Evolutionary conservation across 306 rosid species (phyloP).

Genomic region (Coriaria nepalensis): DNA sequence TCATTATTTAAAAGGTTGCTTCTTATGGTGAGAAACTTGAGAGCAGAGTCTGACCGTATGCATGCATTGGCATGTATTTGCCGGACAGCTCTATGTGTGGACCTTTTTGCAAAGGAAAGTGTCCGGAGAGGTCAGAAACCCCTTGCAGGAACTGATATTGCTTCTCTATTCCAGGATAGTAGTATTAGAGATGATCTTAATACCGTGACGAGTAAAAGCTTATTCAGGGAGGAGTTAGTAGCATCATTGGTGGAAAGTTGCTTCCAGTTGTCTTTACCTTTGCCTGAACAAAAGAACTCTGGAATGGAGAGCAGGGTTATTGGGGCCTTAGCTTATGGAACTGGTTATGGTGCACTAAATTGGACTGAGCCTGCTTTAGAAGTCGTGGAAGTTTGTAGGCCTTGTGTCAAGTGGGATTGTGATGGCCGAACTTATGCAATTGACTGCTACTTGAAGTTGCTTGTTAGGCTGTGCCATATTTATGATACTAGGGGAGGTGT

Average conservation of each 20-base stretch:
- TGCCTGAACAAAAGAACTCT: conserved; percentile 83
- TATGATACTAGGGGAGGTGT: conserved; percentile 96
- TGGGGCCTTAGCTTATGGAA: conserved; percentile 98
- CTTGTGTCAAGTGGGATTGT: conserved; percentile 98
- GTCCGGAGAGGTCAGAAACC: conserved; percentile 99
- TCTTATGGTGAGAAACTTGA: conserved; percentile 87
- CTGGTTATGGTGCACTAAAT: conserved; percentile 96
- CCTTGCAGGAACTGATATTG: conserved; percentile 95
- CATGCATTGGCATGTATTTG: conserved; percentile 94
- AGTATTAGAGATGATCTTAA: conserved; percentile 85
- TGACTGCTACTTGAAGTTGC: conserved; percentile 96
- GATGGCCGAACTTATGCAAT: conserved; percentile 93
- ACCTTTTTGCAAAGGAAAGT: conserved; percentile 96
- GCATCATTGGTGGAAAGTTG: conserved; percentile 98
- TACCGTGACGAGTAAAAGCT: conserved; percentile 64
- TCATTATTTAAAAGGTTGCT: conserved; percentile 92
- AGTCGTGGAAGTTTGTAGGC: conserved; percentile 97
- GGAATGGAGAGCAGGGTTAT: conserved; percentile 98
- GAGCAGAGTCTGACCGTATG: conserved; percentile 99
- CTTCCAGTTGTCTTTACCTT: conserved; percentile 93
- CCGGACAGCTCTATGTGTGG: conserved; percentile 96
- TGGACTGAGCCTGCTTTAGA: conserved; percentile 98
- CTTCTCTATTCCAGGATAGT: conserved; percentile 91
- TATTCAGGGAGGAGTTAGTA: conserved; percentile 95
- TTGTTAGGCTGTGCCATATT: conserved; percentile 84